Base-by-base conservation (phyloP, 2,329 filamentous ascomycete genomes). In the Fusarium sp. region DNA sequence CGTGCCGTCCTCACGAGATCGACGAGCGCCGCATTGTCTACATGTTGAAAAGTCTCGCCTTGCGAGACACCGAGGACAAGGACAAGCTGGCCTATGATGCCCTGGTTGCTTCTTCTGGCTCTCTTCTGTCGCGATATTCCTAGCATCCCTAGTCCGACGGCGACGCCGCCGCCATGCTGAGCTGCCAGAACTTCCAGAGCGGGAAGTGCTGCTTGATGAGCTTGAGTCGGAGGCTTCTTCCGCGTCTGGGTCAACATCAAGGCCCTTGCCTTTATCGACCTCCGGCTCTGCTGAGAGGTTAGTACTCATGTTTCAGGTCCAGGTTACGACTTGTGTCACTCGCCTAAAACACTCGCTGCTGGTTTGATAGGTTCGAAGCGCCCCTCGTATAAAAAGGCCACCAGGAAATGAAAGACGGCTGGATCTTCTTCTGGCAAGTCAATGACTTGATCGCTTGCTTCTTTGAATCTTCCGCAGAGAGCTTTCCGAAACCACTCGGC, bases 341-440 rank as follows among this genome's bases (percentile, higher is more conserved):
- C 61, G 77, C 77, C 65, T 28, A 83, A 70, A 3, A 74, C 79
- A 25, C 75, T 75, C 4, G 79, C 74, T 31, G 75, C 72, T n/a
- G 80, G 72, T 59, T 72, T 78, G 53, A 82, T 80, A 32, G 81
- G 81, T 4, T 77, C 73, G 61, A 79, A 83, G 51, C 72, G 77
- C 19, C 75, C 77, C 61, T 83, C 81, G 61, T 83, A 83, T 11
- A 83, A 70, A 46, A 78, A 83, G n/a, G 80, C 79, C 32, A 85
- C 72, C 38, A 84, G 70, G 59, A 83, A 82, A 54, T 82, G 80
- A 58, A 85, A 84, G 42, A 82, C 77, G 50, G 78, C 77, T 4
- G 82, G 80, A 60, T 83, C 77, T 57, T 84, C 82, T 54, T 84
- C 81, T 0, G 80, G 81, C 2, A 85, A 71, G 64, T 81, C 75